Evolutionary conservation across 768 basidiomycete species (phyloP), one percentile per base, ranked within the genome.

Genomic region (Phanerodontia chrysosporium): DNA sequence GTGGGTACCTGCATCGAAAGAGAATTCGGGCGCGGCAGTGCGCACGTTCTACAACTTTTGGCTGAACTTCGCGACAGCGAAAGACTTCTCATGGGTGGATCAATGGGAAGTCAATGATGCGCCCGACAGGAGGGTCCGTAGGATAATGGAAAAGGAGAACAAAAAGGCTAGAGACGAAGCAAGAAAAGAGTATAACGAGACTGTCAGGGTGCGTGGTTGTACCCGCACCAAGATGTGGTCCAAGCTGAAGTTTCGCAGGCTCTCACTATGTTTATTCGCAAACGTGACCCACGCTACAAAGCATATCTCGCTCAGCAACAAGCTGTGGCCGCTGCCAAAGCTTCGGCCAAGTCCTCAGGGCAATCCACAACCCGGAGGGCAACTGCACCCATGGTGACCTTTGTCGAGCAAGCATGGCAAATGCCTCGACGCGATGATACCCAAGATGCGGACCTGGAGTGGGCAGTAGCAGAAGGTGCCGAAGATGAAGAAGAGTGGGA

Each of bases 121-220:
- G 1, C 91, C 92, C 2, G 95, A 98, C 72, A 79, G 97, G 21
- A 83, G 86, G 27, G 82, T 90, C 42, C 80, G 10, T 32, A 92
- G 92, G 65, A 67, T 93, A 48, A 95, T 98, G 90, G 97, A 98
- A 69, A 92, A 87, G 66, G 97, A 98, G 64, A 98, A 99, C 73
- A 92, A 90, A 73, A 95, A 95, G 69, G 84, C 85, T 2, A 81
- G 95, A 14, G 93, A 97, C 28, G 89, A 93, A 39, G 89, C 89
- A 6, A 82, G 89, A 39, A 83, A 83, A 67, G 95, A 98, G 60
- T 98, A 96, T 72, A 98, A 94, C 67, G 95, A 98, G 42, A 88
- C 87, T 4, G 80, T 99, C 28, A 78, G 89, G 67, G 95, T 95
- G 64, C 58, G 87, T 72, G 5, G 3, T 42, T 18, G 10, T 18